Evolutionary conservation across 2,329 filamentous ascomycete genomes (phyloP), one percentile per base, ranked within the genome.

Genomic region (Ophiostoma pallidulum): DNA sequence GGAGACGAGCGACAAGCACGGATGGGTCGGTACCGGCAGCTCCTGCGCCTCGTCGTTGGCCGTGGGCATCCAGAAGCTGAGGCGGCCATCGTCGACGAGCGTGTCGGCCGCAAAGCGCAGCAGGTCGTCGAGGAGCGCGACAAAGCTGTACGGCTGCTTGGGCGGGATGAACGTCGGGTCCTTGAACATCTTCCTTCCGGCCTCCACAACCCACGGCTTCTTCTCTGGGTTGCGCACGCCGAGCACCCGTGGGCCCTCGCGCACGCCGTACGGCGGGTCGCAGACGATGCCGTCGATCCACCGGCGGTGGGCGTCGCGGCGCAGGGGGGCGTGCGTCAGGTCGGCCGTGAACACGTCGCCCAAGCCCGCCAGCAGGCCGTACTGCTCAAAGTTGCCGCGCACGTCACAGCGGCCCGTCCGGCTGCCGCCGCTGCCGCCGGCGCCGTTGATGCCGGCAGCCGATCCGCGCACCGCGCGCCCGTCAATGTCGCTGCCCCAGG

Each of bases 1-100:
- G 37, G 76, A 80, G 18, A 89, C 74, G 20, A 91, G 68, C 57
- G 84, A 76, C 13, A 98, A 67, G 49, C 77, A 78, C 0, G 85
- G 84, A 61, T 97, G 88, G 18, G 72, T 74, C 0, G 91, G 91
- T 13, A 91, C 75, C 0, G 78, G 72, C 19, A 95, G 78, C 60
- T 91, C 85, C 49, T 83, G 77, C 41, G 87, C 76, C 56, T 88
- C 77, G 51, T 86, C 82, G 59, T 87, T 89, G 24, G 88, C 83
- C 0, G 89, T 94, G 0, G 92, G 92, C 86, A 97, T 94, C 92
- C 92, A 98, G 71, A 98, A 94, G 8, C 85, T 86, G 9, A 98
- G 64, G 24, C 92, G 74, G 0, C 88, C 92, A 53, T 79, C 67
- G 45, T 87, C 81, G 8, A 95, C 86, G 1, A 98, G 72, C 1